Evolutionary conservation across 164 flowering plant species (phyloP), one percentile per base, ranked within the genome.

Genomic region (Magnolia changhungtana): DNA sequence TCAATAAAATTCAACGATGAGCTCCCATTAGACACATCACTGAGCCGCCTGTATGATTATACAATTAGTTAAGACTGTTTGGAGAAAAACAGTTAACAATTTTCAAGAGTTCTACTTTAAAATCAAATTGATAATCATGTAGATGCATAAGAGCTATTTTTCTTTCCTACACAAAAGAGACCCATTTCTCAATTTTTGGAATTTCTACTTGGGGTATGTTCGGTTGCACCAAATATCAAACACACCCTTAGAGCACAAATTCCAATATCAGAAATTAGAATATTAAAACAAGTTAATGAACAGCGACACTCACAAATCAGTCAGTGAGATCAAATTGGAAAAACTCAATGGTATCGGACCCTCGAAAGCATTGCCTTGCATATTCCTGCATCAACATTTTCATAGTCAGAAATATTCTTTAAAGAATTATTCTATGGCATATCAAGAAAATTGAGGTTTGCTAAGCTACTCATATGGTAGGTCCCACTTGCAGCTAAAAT

Each of bases 261-360:
- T 37, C 45, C 45, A 37, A 37, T 37, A 37, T 37, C 4, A 37
- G 6, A 37, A 37, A 37, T 37, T 37, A 37, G 45, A 37, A 37
- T 3, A 37, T 37, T 37, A 37, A 37, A 37, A 37, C 45, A 37
- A 37, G 45, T 37, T 37, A 16, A 51, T 3, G 29, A 24, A 51
- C 24, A 50, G 3, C 10, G 75, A 37, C 4, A 84, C 98, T 88
- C 72, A 91, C 98, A 91, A 70, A 63, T 89, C 91, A 63, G 76
- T 80, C 82, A 93, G 71, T 59, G 84, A 74, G n/a, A 87, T 88
- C 71, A 93, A 82, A 18, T 83, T 87, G 63, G 92, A 80, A 74
- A 91, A 86, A 2, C 86, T 50, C 18, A 87, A 75, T 65, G 98
- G 97, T 83, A 92, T 89, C 69, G 94, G 81, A 77, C 98, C 98